A percentile compares a stretch with the other conserved stretches of the same genome.
phyloP scores from a whole-genome alignment of 2,329 filamentous ascomycete genomes.

The Aspergillus ustus region DNA sequence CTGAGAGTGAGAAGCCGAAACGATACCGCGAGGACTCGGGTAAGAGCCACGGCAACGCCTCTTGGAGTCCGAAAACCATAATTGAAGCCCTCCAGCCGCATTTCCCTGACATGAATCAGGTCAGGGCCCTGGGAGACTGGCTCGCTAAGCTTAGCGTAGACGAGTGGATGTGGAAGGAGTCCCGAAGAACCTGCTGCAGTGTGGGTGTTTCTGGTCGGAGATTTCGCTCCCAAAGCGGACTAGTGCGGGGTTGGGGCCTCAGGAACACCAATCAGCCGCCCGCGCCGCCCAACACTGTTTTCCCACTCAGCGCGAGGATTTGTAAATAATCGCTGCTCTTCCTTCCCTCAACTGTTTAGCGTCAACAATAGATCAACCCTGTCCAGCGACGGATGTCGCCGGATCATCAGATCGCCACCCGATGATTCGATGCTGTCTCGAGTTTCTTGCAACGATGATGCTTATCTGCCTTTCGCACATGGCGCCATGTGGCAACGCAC shows the following conservation, averaged over 20 bases:
- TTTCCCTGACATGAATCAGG: background rate
- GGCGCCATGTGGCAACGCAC: no score
- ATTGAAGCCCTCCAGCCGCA: background rate
- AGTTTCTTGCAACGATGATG: background rate
- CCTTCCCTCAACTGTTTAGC: background rate
- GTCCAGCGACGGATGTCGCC: slow-evolving; percentile 1
- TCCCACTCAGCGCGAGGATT: background rate
- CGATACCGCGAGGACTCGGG: background rate
- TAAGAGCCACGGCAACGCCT: background rate
- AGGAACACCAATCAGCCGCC: slow-evolving; percentile 27
- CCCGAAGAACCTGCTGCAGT: background rate
- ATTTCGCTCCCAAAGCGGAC: background rate
- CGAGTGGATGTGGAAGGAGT: background rate
- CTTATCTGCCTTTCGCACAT: background rate
- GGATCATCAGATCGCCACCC: slow-evolving; percentile 23
- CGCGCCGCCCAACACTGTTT: background rate
- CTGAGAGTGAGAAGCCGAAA: background rate
- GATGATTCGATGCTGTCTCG: background rate
- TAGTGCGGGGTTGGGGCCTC: slow-evolving; percentile 16
- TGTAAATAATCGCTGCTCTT: background rate
- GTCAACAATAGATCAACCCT: background rate
- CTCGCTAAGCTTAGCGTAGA: slow-evolving; percentile 13
- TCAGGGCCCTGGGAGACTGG: background rate
- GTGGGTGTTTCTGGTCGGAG: background rate
- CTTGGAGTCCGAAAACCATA: background rate